phyloP scores from a whole-genome alignment of 148 eudicot genomes.

The Fallopia convolvulus region DNA sequence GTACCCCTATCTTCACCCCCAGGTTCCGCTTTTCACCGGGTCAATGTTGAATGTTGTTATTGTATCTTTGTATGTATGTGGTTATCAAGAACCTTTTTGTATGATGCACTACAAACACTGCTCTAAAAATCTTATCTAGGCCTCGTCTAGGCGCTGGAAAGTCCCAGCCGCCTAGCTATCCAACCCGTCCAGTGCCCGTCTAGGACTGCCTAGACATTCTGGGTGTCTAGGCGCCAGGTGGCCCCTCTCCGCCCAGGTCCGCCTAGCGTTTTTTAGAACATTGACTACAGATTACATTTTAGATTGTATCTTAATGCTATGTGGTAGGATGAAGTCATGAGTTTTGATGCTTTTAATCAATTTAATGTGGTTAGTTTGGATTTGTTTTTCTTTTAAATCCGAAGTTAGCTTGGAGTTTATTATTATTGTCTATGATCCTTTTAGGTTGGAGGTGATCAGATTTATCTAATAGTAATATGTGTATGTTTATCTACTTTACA shows the following conservation, averaged over 20 bases:
- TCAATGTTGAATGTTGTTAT: no score
- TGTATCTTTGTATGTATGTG: background rate
- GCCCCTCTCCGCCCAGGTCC: no score
- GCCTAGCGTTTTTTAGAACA: no score
- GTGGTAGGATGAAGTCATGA: background rate
- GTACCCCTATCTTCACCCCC: no score
- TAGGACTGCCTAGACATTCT: no score
- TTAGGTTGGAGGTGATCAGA: background rate
- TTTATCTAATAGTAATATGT: background rate
- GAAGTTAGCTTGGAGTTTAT: background rate
- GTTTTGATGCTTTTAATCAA: background rate
- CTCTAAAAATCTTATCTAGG: no score
- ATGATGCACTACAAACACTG: background rate
- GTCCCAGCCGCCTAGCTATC: no score
- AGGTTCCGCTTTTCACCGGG: no score
- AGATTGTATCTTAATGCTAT: background rate
- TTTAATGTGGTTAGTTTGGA: background rate
- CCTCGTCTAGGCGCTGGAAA: no score
- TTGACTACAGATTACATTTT: background rate
- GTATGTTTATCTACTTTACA: constrained; percentile 7
- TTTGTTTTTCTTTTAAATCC: background rate
- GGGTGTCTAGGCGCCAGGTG: no score
- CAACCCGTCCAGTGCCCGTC: no score
- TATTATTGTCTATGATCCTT: background rate
- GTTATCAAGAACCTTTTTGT: background rate